These are phyloP conservation scores for Teratosphaeria destructans DNA, from an alignment of 2,329 filamentous ascomycete species.

Conservation along the genomic window DNA sequence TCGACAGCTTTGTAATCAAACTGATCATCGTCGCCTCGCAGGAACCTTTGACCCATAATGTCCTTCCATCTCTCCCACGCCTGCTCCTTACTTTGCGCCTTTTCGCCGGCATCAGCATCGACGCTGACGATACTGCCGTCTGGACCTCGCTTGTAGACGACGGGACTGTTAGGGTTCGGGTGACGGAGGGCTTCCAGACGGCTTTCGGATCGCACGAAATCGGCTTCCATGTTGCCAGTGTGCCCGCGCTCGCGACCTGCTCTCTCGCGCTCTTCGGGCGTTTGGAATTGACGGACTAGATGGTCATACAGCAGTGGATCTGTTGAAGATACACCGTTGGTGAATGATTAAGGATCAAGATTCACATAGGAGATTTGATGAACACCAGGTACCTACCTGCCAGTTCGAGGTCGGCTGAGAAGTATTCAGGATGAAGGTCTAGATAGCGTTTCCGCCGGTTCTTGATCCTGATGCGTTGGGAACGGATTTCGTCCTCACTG, in stretches of 20 bases:
- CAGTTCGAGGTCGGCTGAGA: slow-evolving; percentile 51
- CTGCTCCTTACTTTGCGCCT: slow-evolving; percentile 51
- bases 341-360: background rate
- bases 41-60: slow-evolving; percentile 63
- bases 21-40: slow-evolving; percentile 63
- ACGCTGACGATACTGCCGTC: slow-evolving; percentile 49
- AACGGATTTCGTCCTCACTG: background rate
- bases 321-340: slow-evolving; percentile 16
- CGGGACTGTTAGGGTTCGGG: slow-evolving; percentile 40
- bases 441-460: slow-evolving; percentile 73
- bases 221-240: slow-evolving; percentile 66
- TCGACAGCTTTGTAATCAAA: slow-evolving; percentile 70
- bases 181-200: slow-evolving; percentile 55
- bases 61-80: slow-evolving; percentile 59
- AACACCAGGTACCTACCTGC: slow-evolving; percentile 36
- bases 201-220: slow-evolving; percentile 65
- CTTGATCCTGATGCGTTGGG: slow-evolving; percentile 33
- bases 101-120: slow-evolving; percentile 43
- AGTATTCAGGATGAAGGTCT: slow-evolving; percentile 61
- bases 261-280: slow-evolving; percentile 58
- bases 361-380: background rate
- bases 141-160: slow-evolving; percentile 40
- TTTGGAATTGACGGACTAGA: slow-evolving; percentile 67
- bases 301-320: slow-evolving; percentile 77
- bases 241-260: slow-evolving; percentile 68